A percentile compares a stretch with the other conserved stretches of the same genome.
Evolutionary conservation across 306 rosid genomes (phyloP).

Genomic region (Malus asiatica): DNA sequence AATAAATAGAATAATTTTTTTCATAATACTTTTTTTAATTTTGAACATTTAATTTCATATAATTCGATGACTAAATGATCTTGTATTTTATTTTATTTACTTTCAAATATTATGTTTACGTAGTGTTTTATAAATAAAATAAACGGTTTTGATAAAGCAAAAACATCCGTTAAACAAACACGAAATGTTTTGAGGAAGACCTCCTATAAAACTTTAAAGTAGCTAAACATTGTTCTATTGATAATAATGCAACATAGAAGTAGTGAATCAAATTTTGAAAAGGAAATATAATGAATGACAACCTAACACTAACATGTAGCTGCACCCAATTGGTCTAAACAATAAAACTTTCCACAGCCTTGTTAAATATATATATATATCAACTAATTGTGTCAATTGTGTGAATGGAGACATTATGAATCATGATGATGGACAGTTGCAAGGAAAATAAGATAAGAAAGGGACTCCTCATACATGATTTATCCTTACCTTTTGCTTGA

Average conservation of each 20-base stretch:
- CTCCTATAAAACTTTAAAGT: no score
- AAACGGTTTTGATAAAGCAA: no score
- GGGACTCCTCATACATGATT: neutral
- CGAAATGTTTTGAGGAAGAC: no score
- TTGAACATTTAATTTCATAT: no score
- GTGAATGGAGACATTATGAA: conserved; percentile 21
- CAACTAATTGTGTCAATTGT: neutral
- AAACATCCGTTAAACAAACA: no score
- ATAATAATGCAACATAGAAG: neutral
- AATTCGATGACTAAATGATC: no score
- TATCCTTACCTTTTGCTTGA: conserved; percentile 7
- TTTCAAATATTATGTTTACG: no score
- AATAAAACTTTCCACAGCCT: neutral
- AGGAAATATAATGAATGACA: neutral
- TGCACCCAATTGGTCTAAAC: neutral
- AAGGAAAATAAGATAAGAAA: conserved; percentile 19
- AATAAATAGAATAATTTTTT: no score
- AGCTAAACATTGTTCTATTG: no score
- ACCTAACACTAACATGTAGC: neutral
- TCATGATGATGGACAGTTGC: conserved; percentile 9
- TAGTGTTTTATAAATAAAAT: no score
- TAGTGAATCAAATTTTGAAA: neutral
- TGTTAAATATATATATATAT: neutral
- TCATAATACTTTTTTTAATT: no score
- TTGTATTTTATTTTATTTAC: no score